Evolutionary conservation across 495 filamentous ascomycete species (phyloP), one percentile per base, ranked within the genome.

Genomic region (Bombardia bombarda): DNA sequence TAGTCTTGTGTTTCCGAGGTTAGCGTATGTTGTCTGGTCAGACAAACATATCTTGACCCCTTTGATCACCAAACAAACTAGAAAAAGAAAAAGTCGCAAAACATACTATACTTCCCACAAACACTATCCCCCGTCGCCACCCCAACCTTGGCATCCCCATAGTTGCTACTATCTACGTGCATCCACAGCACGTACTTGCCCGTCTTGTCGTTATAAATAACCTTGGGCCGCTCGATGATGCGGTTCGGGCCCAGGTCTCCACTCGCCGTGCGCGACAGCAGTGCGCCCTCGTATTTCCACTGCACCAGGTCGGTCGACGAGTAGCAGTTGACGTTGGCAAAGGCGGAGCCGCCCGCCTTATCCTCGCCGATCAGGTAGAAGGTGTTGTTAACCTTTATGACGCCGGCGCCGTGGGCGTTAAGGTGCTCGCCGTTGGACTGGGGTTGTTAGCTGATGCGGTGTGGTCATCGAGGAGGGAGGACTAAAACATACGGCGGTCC

Each of bases 341-440:
- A 84, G 6, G 65, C 55, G 24, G 58, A 65, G 22, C 80, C 81
- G 33, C 67, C 50, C 3, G 70, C 64, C 57, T 85, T 83, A 62
- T 85, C 79, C 60, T 85, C 81, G 33, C 81, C 81, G 32, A 83
- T 65, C 42, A 75, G 61, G 62, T 83, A 82, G 65, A 77, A 85
- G 0, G 65, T 67, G 14, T 61, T 63, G 46, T 72, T 67, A 3
- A 70, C 73, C 35, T 75, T 55, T 53, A 77, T 72, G 13, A 80
- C 45, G 40, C 76, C 77, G 1, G 68, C 71, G 30, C 72, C 72
- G 46, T 76, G 72, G 3, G 81, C 81, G 63, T 85, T 77, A 8
- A 85, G 65, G 53, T 82, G 81, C 13, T 75, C 61, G 28, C 68
- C 66, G 40, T 71, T 67, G 24, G 65, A 69, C 67, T 64, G 18